These are phyloP conservation scores for Phytopythium chamaehyphon DNA, from an alignment of 352 stramenopile species.

Conservation along the genomic window DNA sequence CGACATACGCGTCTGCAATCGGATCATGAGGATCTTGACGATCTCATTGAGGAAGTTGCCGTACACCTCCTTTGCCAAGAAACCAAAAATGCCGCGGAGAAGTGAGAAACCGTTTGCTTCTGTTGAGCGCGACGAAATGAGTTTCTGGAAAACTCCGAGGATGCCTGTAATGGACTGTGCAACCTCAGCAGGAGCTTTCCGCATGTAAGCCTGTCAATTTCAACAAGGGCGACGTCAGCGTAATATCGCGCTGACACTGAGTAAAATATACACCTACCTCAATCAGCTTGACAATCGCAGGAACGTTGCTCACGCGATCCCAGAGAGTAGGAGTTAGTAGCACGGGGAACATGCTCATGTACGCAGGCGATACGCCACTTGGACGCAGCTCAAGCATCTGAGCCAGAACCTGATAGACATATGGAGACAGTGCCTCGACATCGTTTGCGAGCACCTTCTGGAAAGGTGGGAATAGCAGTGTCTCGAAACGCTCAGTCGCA, in stretches of 20 bases:
- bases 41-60: conserved; percentile 87
- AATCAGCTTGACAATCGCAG: conserved; percentile 96
- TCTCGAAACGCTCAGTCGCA: conserved; percentile 90
- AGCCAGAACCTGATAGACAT: conserved; percentile 99
- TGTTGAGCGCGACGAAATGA: conserved; percentile 92
- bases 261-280: conserved; percentile 28
- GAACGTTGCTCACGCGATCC: conserved; percentile 96
- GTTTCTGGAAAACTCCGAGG: conserved; percentile 98
- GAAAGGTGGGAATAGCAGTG: conserved; percentile 96
- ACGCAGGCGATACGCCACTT: conserved; percentile 86
- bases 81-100: conserved; percentile 87
- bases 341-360: conserved; percentile 94
- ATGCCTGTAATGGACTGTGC: conserved; percentile 79
- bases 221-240: not conserved
- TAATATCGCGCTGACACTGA: not conserved
- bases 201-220: conserved; percentile 89
- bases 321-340: conserved; percentile 94
- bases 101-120: conserved; percentile 94
- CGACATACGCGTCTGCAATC: conserved; percentile 90
- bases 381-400: conserved; percentile 96
- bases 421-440: conserved; percentile 92
- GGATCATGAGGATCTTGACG: conserved; percentile 94
- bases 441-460: conserved; percentile 97
- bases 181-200: conserved; percentile 89
- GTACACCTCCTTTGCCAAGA: conserved; percentile 75